Percentiles rank a stretch among this genome's conserved stretches.
These are phyloP conservation scores for Coniochaeta prunicola DNA, from an alignment of 2,329 filamentous ascomycete species.

Conservation along the genomic window DNA sequence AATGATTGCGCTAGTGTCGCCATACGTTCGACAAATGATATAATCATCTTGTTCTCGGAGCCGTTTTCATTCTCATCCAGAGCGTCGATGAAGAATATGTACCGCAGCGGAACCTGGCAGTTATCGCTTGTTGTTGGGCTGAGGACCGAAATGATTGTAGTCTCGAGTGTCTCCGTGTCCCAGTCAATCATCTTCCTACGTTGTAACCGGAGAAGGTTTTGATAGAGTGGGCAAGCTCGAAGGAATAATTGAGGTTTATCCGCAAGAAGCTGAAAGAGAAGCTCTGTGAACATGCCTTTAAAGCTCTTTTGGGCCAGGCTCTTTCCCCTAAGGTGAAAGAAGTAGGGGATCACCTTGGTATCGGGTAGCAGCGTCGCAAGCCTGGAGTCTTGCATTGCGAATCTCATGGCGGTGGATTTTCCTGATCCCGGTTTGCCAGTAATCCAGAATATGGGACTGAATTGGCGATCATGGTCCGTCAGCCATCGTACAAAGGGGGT, in stretches of 20 bases:
- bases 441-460: not conserved
- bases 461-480: not conserved
- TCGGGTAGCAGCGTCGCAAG: not conserved
- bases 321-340: not conserved
- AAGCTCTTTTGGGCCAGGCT: not conserved
- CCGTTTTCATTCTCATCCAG: not conserved
- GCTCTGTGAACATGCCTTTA: not conserved
- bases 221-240: too few relatives aligned
- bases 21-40: not conserved
- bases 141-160: too few relatives aligned
- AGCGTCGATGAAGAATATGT: not conserved
- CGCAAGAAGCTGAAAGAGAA: too few relatives aligned
- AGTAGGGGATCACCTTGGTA: not conserved
- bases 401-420: not conserved
- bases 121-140: too few relatives aligned
- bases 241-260: too few relatives aligned
- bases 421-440: not conserved
- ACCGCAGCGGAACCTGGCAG: too few relatives aligned
- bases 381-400: not conserved
- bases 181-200: too few relatives aligned
- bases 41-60: not conserved
- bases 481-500: not conserved
- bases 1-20: not conserved
- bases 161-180: too few relatives aligned
- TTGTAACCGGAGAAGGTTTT: too few relatives aligned